A percentile compares a stretch with the other conserved stretches of the same genome.
phyloP scores from a whole-genome alignment of 1,284 basidiomycete genomes.

The Rhodofomes roseus region DNA sequence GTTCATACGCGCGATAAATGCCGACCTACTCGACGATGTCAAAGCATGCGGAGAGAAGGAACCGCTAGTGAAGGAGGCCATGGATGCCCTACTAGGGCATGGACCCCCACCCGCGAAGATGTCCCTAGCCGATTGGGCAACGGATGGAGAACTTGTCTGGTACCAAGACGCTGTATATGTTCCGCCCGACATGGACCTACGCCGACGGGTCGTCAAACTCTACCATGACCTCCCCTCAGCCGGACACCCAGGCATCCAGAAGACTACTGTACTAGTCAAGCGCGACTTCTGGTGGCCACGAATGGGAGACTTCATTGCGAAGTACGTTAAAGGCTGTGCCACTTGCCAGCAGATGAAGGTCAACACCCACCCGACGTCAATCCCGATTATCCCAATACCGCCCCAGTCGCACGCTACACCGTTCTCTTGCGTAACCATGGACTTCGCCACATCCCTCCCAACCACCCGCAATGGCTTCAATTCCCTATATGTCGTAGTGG shows the following conservation, averaged over 20 bases:
- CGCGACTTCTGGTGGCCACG: constrained; percentile 33
- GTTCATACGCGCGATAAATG: too few relatives aligned
- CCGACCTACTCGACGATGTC: neutral
- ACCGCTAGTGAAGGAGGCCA: neutral
- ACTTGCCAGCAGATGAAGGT: constrained; percentile 36
- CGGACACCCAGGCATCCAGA: constrained; percentile 5
- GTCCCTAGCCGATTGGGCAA: too few relatives aligned
- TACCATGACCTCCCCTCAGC: constrained; percentile 1
- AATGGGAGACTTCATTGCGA: constrained; percentile 20
- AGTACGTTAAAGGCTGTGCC: constrained; percentile 37
- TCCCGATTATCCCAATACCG: too few relatives aligned
- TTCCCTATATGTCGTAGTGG: constrained; percentile 33
- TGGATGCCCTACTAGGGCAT: too few relatives aligned
- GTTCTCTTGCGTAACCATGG: constrained; percentile 24
- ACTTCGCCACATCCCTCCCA: constrained; percentile 38
- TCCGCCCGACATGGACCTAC: neutral
- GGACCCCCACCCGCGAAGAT: too few relatives aligned
- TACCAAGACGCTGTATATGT: constrained; percentile 1
- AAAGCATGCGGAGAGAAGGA: neutral
- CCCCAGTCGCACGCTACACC: constrained; percentile 1
- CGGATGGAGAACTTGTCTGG: neutral
- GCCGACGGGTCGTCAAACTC: neutral
- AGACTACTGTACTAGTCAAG: constrained; percentile 1
- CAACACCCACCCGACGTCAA: constrained; percentile 10
- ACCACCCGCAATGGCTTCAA: constrained; percentile 28